These are phyloP conservation scores for Silene coronaria DNA, from an alignment of 179 eudicot genomes.

Conservation along the genomic window DNA sequence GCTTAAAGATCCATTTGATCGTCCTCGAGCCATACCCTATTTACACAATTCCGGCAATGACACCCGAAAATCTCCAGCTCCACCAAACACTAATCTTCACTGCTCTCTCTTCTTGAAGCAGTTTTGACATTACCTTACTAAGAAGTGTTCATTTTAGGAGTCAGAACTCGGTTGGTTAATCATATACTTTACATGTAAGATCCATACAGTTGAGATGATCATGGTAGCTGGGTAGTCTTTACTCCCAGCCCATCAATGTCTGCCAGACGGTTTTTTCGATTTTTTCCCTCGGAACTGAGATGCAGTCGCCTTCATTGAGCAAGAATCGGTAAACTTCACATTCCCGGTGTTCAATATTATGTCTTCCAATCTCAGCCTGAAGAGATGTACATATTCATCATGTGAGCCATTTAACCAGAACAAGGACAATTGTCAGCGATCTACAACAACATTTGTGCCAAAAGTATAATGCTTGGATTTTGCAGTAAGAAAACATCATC, in stretches of 20 bases:
- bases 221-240: too few relatives aligned
- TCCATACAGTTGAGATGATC: neutral
- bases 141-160: constrained; percentile 6
- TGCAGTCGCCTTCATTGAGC: constrained; percentile 65
- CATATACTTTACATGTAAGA: constrained; percentile 17
- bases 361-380: constrained; percentile 80
- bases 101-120: neutral
- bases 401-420: neutral
- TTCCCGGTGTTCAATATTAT: constrained; percentile 59
- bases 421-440: neutral
- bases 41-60: neutral
- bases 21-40: neutral
- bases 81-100: neutral
- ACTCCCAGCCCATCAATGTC: constrained; percentile 66
- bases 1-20: neutral
- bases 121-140: neutral
- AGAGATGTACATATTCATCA: neutral
- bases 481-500: too few relatives aligned
- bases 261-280: constrained; percentile 64
- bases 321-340: constrained; percentile 77
- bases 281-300: constrained; percentile 40
- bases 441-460: neutral
- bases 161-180: constrained; percentile 14
- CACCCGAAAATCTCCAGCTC: neutral
- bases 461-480: too few relatives aligned